Evolutionary conservation across 805 yeast species (phyloP), one percentile per base, ranked within the genome.

Genomic region (Isabelozyma pseudorhagii): DNA sequence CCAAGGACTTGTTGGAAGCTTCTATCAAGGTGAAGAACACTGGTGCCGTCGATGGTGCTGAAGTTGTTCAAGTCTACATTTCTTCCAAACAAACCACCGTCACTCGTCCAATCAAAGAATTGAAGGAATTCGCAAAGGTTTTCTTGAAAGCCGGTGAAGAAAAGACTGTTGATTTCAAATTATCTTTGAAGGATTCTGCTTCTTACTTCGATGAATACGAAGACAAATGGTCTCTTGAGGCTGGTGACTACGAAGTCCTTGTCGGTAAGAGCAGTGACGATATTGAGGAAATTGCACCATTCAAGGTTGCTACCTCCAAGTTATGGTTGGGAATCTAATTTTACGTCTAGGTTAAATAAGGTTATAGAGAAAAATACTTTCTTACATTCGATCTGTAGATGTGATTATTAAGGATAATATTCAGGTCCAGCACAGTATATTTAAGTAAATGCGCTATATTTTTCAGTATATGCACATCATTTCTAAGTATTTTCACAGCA

Each of bases 91-190:
- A 55, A 13, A 47, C 64, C 15, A 46, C 47, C 18, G 55, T 65
- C 14, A 54, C 53, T 18, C 56, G 63, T 18, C 69, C 71, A 1
- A 48, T 56, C 15, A 66, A 66, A 46, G 70, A 66, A 48, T 60
- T 67, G 47, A 62, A 61, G 49, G 71, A 65, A 27, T 66, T 59
- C 46, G 68, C 58, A 42, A 67, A 67, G 54, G 65, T 63, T 11
- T 15, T 31, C 14, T 54, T 67, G 45, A 51, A 52, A 38, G 50
- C 59, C 1, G 63, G 63, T 3, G 48, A 55, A 42, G 25, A 47
- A 27, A 51, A 49, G 28, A 28, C 44, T 5, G 63, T 61, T 11
- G 36, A 46, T 3, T 47, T 65, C 27, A 47, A 50, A 17, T 51
- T 64, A 34, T 53, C 60, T 1, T 46, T 59, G 41, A 64, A 62